phyloP scores from a whole-genome alignment of 331 rosid genomes.

The Prunus yedoensis region DNA sequence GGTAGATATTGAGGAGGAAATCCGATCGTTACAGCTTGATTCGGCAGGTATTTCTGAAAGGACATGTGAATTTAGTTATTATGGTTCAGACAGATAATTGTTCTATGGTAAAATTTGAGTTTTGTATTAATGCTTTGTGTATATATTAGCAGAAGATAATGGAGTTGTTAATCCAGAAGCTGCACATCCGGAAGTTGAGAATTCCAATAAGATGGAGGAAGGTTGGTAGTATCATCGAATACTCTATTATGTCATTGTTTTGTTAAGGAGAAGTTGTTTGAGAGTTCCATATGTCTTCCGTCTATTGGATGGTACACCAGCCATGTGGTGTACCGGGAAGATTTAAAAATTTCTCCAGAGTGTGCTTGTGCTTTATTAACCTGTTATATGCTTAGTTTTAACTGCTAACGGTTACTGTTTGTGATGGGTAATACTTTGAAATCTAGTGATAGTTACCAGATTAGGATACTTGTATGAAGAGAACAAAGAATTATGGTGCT shows the following conservation, averaged over 20 bases:
- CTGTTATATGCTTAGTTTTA: neutral
- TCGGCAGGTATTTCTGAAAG: constrained; percentile 57
- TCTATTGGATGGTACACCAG: too few relatives aligned
- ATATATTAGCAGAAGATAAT: constrained; percentile 58
- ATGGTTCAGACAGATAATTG: neutral
- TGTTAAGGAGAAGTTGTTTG: neutral
- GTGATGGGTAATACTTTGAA: neutral
- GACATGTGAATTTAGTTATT: neutral
- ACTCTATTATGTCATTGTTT: neutral
- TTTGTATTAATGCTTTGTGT: constrained; percentile 24
- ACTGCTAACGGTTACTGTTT: neutral
- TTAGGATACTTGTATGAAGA: too few relatives aligned
- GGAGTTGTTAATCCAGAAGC: constrained; percentile 60
- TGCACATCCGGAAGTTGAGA: constrained; percentile 51
- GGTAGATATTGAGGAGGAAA: constrained; percentile 86
- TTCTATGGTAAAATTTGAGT: constrained; percentile 18
- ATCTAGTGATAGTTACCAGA: neutral
- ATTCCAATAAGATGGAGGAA: constrained; percentile 61
- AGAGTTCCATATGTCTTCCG: too few relatives aligned
- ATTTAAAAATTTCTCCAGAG: too few relatives aligned
- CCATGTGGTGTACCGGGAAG: too few relatives aligned
- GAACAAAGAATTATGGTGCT: too few relatives aligned
- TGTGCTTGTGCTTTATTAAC: neutral
- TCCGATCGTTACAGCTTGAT: constrained; percentile 90
- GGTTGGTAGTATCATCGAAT: constrained; percentile 38